Percentiles rank a stretch among this genome's conserved stretches.
Evolutionary conservation across 257 asterid genomes (phyloP).

Genomic region (Plantago ovata): DNA sequence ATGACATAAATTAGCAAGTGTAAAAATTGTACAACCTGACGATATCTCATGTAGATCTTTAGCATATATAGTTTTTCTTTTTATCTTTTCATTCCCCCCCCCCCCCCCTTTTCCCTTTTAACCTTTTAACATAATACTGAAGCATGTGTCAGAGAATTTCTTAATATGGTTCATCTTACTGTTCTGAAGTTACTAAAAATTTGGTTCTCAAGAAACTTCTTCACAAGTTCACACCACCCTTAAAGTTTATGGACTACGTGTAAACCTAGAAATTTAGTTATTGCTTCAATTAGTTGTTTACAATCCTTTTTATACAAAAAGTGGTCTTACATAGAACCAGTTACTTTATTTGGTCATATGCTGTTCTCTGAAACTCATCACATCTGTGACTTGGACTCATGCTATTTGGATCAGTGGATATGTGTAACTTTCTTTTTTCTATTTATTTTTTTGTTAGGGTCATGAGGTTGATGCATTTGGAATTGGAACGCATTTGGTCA

Average conservation of each 20-base stretch:
- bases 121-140: too few relatives aligned
- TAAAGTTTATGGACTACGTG: neutral
- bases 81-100: too few relatives aligned
- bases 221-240: neutral
- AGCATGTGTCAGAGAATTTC: too few relatives aligned
- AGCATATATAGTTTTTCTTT: neutral
- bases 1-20: slow-evolving; percentile 5
- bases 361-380: too few relatives aligned
- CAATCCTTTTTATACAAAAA: too few relatives aligned
- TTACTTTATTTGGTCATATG: too few relatives aligned
- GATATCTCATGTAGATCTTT: slow-evolving; percentile 1
- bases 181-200: too few relatives aligned
- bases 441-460: slow-evolving; percentile 50
- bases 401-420: slow-evolving; percentile 12
- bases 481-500: slow-evolving; percentile 93
- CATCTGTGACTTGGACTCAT: neutral
- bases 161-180: too few relatives aligned
- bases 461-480: slow-evolving; percentile 94
- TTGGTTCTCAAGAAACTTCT: neutral
- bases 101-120: too few relatives aligned
- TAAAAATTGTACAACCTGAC: neutral
- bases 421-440: slow-evolving; percentile 13
- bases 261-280: neutral
- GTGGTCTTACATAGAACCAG: too few relatives aligned
- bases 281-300: too few relatives aligned